These are phyloP conservation scores for Cylindrodendrum hubeiense DNA, from an alignment of 2,329 filamentous ascomycete species.

Conservation along the genomic window DNA sequence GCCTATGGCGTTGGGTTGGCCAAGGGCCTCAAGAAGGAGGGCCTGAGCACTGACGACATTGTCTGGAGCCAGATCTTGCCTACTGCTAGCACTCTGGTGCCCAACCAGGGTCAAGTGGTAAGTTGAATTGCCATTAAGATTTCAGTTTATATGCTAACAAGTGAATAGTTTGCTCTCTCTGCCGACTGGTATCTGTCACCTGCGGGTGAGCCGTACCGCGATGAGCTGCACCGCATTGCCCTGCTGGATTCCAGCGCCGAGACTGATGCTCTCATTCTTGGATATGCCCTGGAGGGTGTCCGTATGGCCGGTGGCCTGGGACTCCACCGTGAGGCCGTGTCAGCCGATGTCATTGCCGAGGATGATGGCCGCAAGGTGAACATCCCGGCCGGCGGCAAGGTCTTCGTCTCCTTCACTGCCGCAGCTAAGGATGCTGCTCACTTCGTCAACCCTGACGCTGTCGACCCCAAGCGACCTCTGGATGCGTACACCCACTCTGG, in stretches of 20 bases:
- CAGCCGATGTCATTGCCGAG: conserved; percentile 59
- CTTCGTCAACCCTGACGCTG: conserved; percentile 71
- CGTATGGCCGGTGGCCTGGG: conserved; percentile 75
- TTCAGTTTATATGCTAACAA: conserved; percentile 31
- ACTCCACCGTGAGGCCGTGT: conserved; percentile 68
- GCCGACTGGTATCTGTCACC: conserved; percentile 79
- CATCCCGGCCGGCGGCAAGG: conserved; percentile 67
- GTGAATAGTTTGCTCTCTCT: conserved; percentile 74
- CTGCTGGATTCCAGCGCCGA: conserved; percentile 65
- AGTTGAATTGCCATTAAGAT: conserved; percentile 43
- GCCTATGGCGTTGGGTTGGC: conserved; percentile 76
- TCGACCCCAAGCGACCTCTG: conserved; percentile 73
- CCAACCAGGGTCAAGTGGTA: conserved; percentile 77
- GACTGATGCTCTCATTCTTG: conserved; percentile 73
- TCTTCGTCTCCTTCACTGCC: conserved; percentile 72
- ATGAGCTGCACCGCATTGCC: conserved; percentile 72
- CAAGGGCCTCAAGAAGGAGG: conserved; percentile 72
- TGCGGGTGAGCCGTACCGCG: conserved; percentile 66
- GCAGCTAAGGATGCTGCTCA: conserved; percentile 67
- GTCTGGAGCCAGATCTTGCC: conserved; percentile 79
- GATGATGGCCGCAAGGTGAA: conserved; percentile 64
- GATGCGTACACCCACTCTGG: conserved; percentile 75
- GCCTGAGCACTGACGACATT: conserved; percentile 73
- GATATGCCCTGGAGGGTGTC: conserved; percentile 79
- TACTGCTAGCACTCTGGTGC: conserved; percentile 74